Percentiles rank a stretch among this genome's conserved stretches.
Conservation (phyloP, 2,329 filamentous ascomycete species). For the Venturia aucupariae region DNA sequence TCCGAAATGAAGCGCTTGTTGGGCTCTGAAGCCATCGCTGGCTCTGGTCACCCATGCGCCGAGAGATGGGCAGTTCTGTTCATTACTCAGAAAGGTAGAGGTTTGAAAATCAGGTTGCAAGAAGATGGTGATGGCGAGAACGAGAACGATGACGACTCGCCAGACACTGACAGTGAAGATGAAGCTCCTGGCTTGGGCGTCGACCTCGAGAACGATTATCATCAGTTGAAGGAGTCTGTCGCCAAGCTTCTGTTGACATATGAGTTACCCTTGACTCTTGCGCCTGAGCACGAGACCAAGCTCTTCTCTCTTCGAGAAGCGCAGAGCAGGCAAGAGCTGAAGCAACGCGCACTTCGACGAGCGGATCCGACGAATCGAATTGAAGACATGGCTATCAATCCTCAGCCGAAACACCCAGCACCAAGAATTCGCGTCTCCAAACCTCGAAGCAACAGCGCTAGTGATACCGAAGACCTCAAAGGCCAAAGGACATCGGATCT, state of each 20-base stretch:
- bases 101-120: slow-evolving; percentile 60
- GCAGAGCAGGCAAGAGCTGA: slow-evolving; percentile 40
- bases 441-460: slow-evolving; percentile 31
- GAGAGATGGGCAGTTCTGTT: slow-evolving; percentile 79
- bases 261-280: slow-evolving; percentile 62
- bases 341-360: slow-evolving; percentile 6
- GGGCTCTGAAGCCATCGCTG: slow-evolving; percentile 54
- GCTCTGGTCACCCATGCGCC: slow-evolving; percentile 66
- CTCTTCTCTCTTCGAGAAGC: slow-evolving; percentile 55
- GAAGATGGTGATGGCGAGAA: slow-evolving; percentile 58
- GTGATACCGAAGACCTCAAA: slow-evolving; percentile 21
- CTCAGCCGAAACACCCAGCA: slow-evolving; percentile 25
- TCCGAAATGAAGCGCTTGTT: slow-evolving; percentile 62
- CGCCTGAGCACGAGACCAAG: slow-evolving; percentile 49
- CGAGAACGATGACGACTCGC: slow-evolving; percentile 51
- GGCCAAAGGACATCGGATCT: slow-evolving; percentile 42
- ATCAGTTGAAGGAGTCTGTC: slow-evolving; percentile 71
- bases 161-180: slow-evolving; percentile 38
- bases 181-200: slow-evolving; percentile 34
- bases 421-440: slow-evolving; percentile 1
- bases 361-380: slow-evolving; percentile 17
- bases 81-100: slow-evolving; percentile 62
- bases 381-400: slow-evolving; percentile 28
- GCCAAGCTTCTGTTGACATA: slow-evolving; percentile 74
- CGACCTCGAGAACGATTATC: slow-evolving; percentile 69